Evolutionary conservation across 139 green algal genomes (phyloP).

Genomic region (Marvania coccoides): DNA sequence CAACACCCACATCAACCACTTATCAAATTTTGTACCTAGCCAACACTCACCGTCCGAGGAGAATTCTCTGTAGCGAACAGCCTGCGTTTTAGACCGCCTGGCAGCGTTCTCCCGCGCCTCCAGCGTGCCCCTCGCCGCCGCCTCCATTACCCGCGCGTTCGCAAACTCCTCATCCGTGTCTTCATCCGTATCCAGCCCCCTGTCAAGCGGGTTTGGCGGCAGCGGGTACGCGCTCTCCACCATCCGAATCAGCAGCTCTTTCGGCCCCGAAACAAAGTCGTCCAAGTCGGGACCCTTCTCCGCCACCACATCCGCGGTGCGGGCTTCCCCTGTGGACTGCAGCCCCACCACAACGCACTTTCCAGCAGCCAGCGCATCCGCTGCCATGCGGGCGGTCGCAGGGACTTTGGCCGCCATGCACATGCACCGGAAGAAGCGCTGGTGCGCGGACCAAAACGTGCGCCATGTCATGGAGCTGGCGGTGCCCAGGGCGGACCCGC

Average conservation of each 20-base stretch:
- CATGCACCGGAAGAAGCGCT: conserved; percentile 74
- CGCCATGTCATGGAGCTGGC: conserved; percentile 42
- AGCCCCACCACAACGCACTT: conserved; percentile 62
- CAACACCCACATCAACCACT: too few relatives aligned
- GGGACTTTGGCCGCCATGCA: conserved; percentile 69
- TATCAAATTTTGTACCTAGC: too few relatives aligned
- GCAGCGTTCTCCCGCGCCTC: conserved; percentile 3
- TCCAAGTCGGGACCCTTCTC: conserved; percentile 37
- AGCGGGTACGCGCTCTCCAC: conserved; percentile 42
- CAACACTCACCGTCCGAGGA: neutral
- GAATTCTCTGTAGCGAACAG: conserved; percentile 20
- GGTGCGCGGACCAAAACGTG: conserved; percentile 53
- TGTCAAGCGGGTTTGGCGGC: conserved; percentile 11
- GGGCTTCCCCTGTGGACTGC: conserved; percentile 56
- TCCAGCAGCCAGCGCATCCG: conserved; percentile 39
- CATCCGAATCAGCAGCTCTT: conserved; percentile 43
- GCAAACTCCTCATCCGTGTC: conserved; percentile 20
- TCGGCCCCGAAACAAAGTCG: conserved; percentile 56
- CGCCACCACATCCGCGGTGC: conserved; percentile 49
- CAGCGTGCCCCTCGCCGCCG: neutral
- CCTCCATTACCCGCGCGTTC: neutral
- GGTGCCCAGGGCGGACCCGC: conserved; percentile 8
- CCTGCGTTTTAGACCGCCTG: neutral
- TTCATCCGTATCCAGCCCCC: neutral
- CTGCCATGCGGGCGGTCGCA: conserved; percentile 31